These are phyloP conservation scores for Zea mays DNA, from an alignment of 176 grass and related monocot genomes.

Conservation along the genomic window Zm-B73-REFERENCE-NAM-5.0 NC_050100.1:223647001-223647500, in stretches of 20 bases:
- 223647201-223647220: neutral
- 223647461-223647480: conserved; percentile 73
- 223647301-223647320: neutral
- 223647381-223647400: conserved; percentile 11
- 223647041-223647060: neutral
- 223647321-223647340: neutral
- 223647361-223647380: conserved; percentile 7
- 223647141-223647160: neutral
- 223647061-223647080: conserved; percentile 6
- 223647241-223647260: neutral
- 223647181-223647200: neutral
- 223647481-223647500: conserved; percentile 67
- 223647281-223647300: neutral
- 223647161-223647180: neutral
- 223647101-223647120: neutral
- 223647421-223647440: conserved; percentile 72
- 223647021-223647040: neutral
- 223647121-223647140: neutral
- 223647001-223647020: neutral
- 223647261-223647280: neutral
- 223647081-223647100: neutral
- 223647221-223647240: neutral
- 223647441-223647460: conserved; percentile 69
- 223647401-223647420: conserved; percentile 25
- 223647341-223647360: conserved; percentile 5